Evolutionary conservation across 768 basidiomycete species (phyloP), one percentile per base, ranked within the genome.

Genomic region (Tremella mesenterica): DNA sequence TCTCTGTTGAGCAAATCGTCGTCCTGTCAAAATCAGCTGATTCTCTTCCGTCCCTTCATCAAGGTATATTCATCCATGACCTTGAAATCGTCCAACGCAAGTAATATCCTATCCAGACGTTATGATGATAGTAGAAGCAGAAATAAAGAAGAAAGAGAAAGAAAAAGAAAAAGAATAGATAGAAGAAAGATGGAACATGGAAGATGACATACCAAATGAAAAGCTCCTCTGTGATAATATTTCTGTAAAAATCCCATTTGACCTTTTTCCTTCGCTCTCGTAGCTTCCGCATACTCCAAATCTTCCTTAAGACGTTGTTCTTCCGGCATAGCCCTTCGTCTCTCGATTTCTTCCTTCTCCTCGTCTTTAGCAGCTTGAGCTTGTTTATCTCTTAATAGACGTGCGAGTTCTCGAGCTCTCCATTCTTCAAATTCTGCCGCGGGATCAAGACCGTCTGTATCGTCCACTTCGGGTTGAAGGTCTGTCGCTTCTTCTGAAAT

Each of bases 141-240:
- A 23, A 12, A 45, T 21, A n/a, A 39, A 4, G 16, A 51, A 8
- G 28, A 12, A 18, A 12, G 12, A 36, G 34, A 18, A 18, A 36
- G 34, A 36, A 18, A 12, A 12, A 36, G 12, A 18, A 36, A 18
- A 18, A 12, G 12, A 36, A 18, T 12, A 36, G 34, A 18, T 36
- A 12, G 34, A 18, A 18, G 18, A 12, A 12, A 12, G 41, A 43
- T n/a, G 18, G 9, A 20, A 20, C 18, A 7, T 43, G 8, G 41
- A 7, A 20, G 7, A 10, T 7, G 21, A 68, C 79, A 28, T 54
- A 87, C 91, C 81, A 92, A 88, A 72, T 95, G 90, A 78, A 97
- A 99, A 55, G 93, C 95, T 64, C 95, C 95, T 75, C 93, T 96
- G 77, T 99, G 95, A 83, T 90, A 97, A 72, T 95, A 99, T 75